Evolutionary conservation across 306 rosid genomes (phyloP).

Genomic region (Astragalus membranaceus): DNA sequence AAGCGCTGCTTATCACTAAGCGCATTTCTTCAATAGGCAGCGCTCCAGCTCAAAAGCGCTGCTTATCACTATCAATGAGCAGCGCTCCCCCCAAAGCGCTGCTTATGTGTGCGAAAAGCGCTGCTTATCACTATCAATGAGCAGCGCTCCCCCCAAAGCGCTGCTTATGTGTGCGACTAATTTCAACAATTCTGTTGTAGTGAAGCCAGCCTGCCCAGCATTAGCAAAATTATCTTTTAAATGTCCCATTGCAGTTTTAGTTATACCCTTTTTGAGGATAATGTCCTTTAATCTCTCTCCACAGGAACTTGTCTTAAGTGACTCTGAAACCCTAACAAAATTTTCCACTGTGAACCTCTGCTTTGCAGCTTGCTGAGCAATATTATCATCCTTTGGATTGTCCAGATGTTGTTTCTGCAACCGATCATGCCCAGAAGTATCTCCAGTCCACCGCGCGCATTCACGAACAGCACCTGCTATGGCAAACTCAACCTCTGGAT

Average conservation of each 20-base stretch:
- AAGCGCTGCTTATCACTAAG: too few species aligned
- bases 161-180: too few species aligned
- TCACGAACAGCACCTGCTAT: constrained; percentile 97
- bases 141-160: too few species aligned
- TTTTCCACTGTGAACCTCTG: constrained; percentile 93
- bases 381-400: constrained; percentile 64
- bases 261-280: constrained; percentile 80
- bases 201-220: constrained; percentile 64
- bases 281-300: constrained; percentile 96
- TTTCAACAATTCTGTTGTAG: too few species aligned
- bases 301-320: constrained; percentile 91
- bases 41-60: too few species aligned
- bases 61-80: too few species aligned
- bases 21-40: too few species aligned
- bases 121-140: too few species aligned
- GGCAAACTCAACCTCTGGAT: constrained; percentile 97
- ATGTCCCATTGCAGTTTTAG: constrained; percentile 68
- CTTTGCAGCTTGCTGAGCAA: constrained; percentile 74
- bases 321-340: constrained; percentile 94
- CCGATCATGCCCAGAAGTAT: constrained; percentile 73
- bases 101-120: too few species aligned
- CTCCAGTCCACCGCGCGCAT: constrained; percentile 84
- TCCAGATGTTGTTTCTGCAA: constrained; percentile 72
- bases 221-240: constrained; percentile 76
- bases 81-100: too few species aligned